Evolutionary conservation across 2,329 filamentous ascomycete genomes (phyloP), one percentile per base, ranked within the genome.

Genomic region (Didymella lethalis): DNA sequence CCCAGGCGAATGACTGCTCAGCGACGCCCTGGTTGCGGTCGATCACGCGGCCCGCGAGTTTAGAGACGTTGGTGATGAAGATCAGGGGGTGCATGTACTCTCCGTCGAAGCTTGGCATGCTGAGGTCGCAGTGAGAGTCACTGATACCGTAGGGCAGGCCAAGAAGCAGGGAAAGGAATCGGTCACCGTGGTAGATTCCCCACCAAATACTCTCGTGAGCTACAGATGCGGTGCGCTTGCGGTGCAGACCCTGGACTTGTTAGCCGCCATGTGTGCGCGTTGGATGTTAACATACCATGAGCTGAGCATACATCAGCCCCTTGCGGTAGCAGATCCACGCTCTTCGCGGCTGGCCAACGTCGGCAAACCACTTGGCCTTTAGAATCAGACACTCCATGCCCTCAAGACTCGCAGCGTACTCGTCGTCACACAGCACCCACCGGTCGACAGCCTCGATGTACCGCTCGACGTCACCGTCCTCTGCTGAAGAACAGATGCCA

Each of bases 341-440:
- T 61, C 82, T 79, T 34, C 83, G 80, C 11, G 85, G 84, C 41
- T 82, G 81, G 2, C 85, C 85, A 60, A 84, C 81, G 56, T 85
- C 83, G 50, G 84, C 74, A 61, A 84, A 82, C 61, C 83, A 80
- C 65, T 85, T 86, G 12, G 79, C 77, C 40, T 82, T 77, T 12
- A 87, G 68, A 48, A 82, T 73, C 41, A 84, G 76, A 48, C 81
- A 83, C 66, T 87, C 84, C 55, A 87, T 77, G 3, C 81, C 82
- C 48, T 85, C 81, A 0, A 86, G 64, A 1, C 79, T 84, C 10
- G 80, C 80, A 14, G 79, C 78, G 55, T 81, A 80, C 47, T 84
- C 80, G 53, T 85, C 82, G 52, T 84, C 80, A 12, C 77, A 75
- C 12, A 82, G 69, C 16, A 86, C 79, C 62, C 83, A 77, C 16